Percentiles rank a stretch among this genome's conserved stretches.
phyloP scores from a whole-genome alignment of 1,284 basidiomycete species.

The Megacollybia platyphylla region DNA sequence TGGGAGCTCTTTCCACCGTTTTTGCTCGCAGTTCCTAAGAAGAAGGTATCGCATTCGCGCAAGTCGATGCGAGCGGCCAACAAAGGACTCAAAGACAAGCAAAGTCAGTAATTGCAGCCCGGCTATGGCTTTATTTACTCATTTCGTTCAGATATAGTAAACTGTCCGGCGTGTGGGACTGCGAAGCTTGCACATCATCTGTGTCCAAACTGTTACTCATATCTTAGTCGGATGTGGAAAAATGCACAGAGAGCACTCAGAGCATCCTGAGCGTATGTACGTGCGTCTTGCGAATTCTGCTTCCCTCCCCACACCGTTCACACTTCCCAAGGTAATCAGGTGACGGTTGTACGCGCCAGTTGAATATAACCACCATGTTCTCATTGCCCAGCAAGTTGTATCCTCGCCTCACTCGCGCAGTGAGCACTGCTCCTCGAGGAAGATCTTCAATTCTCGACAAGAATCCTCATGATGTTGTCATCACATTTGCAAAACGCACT shows the following conservation, averaged over 20 bases:
- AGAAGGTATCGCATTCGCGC: slow-evolving; percentile 85
- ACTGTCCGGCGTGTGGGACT: slow-evolving; percentile 84
- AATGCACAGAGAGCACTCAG: background rate
- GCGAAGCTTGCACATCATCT: slow-evolving; percentile 86
- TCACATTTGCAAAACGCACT: slow-evolving; percentile 76
- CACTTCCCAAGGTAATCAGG: no score
- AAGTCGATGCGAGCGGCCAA: slow-evolving; percentile 94
- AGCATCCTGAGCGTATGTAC: background rate
- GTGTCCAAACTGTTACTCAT: slow-evolving; percentile 77
- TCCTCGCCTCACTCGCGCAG: slow-evolving; percentile 18
- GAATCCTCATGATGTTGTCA: slow-evolving; percentile 71
- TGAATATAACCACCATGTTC: no score
- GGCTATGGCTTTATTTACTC: slow-evolving; percentile 5
- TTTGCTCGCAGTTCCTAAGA: slow-evolving; percentile 89
- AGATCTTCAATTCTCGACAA: slow-evolving; percentile 42
- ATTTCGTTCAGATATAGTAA: slow-evolving; percentile 64
- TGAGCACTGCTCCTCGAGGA: slow-evolving; percentile 34
- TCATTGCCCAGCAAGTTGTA: background rate
- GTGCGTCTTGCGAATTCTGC: background rate
- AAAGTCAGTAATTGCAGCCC: slow-evolving; percentile 44
- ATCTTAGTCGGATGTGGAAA: slow-evolving; percentile 62
- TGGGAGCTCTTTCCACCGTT: slow-evolving; percentile 81
- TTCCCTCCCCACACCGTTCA: background rate
- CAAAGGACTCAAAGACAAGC: slow-evolving; percentile 92
- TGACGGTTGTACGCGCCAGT: no score